A percentile compares a stretch with the other conserved stretches of the same genome.
Evolutionary conservation across 306 rosid species (phyloP).

Genomic region (Cicer arietinum): DNA sequence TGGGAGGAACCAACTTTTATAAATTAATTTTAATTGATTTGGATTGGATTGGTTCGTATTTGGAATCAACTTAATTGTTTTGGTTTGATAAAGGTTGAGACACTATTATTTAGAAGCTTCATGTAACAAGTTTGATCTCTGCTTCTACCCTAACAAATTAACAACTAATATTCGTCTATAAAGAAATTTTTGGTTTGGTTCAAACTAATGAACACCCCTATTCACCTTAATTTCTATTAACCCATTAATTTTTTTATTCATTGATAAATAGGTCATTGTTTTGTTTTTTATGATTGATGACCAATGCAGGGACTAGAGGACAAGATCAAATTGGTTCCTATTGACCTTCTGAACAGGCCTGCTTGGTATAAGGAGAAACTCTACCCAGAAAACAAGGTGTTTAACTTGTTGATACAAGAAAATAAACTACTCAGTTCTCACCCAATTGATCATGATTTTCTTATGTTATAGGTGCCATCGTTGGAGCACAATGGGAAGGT

Average conservation of each 20-base stretch:
- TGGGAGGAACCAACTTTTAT: background rate
- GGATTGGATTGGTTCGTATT: background rate
- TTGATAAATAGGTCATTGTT: background rate
- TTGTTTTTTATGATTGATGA: background rate
- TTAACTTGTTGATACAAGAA: slow-evolving; percentile 7
- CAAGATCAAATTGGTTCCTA: slow-evolving; percentile 66
- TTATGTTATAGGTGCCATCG: slow-evolving; percentile 58
- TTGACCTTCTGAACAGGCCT: slow-evolving; percentile 65
- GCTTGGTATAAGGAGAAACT: slow-evolving; percentile 87
- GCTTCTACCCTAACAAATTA: too few species aligned
- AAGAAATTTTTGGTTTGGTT: background rate
- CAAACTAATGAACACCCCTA: background rate
- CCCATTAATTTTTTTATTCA: background rate
- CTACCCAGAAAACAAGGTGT: slow-evolving; percentile 67
- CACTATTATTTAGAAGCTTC: too few species aligned
- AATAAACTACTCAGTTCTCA: background rate
- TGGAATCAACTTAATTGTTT: background rate
- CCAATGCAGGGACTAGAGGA: slow-evolving; percentile 67
- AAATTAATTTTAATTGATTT: background rate
- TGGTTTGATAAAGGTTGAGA: background rate
- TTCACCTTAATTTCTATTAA: slow-evolving; percentile 19
- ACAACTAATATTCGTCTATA: too few species aligned
- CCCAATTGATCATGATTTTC: slow-evolving; percentile 23
- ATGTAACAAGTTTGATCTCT: too few species aligned
- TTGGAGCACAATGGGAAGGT: slow-evolving; percentile 82